Evolutionary conservation across 805 yeast genomes (phyloP), one percentile per base, ranked within the genome.

Genomic region (Suhomyces prunicola): DNA sequence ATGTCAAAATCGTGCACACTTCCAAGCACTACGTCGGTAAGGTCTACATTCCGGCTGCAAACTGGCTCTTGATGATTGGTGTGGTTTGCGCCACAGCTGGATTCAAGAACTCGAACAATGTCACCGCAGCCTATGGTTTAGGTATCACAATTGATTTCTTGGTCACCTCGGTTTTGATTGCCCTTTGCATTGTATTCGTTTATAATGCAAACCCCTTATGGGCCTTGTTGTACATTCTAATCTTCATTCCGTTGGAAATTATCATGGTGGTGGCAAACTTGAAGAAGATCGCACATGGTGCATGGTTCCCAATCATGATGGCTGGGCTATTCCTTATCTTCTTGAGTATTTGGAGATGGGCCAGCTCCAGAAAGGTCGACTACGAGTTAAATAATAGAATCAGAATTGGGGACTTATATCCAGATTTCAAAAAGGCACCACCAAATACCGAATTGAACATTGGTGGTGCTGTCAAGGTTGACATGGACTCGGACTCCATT

Each of bases 91-190:
- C 84, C 8, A 76, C 84, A 6, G 82, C 81, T 7, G 84, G 84
- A 0, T 82, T 81, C 66, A 68, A 72, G 53, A 80, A 70, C 58
- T 72, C 80, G 31, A 70, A 72, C 58, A 72, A 70, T 41, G 83
- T 82, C 36, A 80, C 86, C 0, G 79, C 84, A 5, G 86, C 86
- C 10, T 83, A 82, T 60, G 87, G 86, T 13, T 72, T 82, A 53
- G 85, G 86, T 22, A 80, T 83, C 35, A 70, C 85, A 1, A 61
- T 82, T 53, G 87, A 82, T 60, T 80, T 83, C 57, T 54, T 81
- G 24, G 73, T 83, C 48, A 83, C 87, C 1, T 74, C 84, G 0
- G 52, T 62, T 9, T 67, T 83, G 64, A 72, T 81, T 50, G 53
- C 78, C 8, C 61, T 81, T 29, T 72, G 79, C 50, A 67, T 82